phyloP scores from a whole-genome alignment of 1,284 basidiomycete genomes.

The Schizophyllum amplum region DNA sequence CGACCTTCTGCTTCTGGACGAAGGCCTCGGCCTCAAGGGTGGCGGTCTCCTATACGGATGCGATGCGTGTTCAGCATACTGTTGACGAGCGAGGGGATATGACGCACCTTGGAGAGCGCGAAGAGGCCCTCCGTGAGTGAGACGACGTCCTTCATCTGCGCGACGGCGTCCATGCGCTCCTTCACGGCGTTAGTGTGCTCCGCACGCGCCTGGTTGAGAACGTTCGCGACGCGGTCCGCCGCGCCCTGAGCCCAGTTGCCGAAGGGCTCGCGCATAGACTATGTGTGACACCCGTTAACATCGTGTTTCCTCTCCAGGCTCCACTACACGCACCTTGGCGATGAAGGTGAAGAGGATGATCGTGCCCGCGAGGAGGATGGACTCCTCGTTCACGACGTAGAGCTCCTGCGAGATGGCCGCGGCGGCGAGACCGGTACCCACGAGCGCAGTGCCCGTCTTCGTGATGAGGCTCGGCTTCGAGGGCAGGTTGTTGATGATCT shows the following conservation, averaged over 20 bases:
- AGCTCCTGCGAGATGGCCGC: slow-evolving; percentile 96
- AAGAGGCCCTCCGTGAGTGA: slow-evolving; percentile 88
- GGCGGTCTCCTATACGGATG: slow-evolving; percentile 77
- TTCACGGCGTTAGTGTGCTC: slow-evolving; percentile 94
- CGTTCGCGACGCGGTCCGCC: slow-evolving; percentile 75
- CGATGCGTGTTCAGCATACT: background rate
- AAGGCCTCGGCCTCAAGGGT: slow-evolving; percentile 88
- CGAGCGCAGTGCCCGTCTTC: slow-evolving; percentile 89
- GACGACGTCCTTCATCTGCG: slow-evolving; percentile 92
- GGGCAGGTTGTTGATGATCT: slow-evolving; percentile 89
- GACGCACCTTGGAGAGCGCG: slow-evolving; percentile 77
- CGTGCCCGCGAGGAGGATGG: slow-evolving; percentile 76
- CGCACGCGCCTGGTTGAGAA: slow-evolving; percentile 78
- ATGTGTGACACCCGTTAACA: slow-evolving; percentile 6
- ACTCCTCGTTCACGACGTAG: slow-evolving; percentile 96
- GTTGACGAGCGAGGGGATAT: background rate
- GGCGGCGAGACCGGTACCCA: slow-evolving; percentile 86
- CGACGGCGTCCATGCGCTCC: slow-evolving; percentile 86
- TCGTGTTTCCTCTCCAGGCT: background rate
- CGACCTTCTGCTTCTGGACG: slow-evolving; percentile 84
- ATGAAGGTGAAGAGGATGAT: slow-evolving; percentile 85
- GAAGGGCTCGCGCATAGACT: slow-evolving; percentile 79
- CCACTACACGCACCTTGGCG: slow-evolving; percentile 54
- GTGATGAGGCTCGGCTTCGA: slow-evolving; percentile 85
- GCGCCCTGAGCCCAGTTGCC: slow-evolving; percentile 87